Evolutionary conservation across 2,329 filamentous ascomycete species (phyloP).

Genomic region (Chaetoscypha palmicola): DNA sequence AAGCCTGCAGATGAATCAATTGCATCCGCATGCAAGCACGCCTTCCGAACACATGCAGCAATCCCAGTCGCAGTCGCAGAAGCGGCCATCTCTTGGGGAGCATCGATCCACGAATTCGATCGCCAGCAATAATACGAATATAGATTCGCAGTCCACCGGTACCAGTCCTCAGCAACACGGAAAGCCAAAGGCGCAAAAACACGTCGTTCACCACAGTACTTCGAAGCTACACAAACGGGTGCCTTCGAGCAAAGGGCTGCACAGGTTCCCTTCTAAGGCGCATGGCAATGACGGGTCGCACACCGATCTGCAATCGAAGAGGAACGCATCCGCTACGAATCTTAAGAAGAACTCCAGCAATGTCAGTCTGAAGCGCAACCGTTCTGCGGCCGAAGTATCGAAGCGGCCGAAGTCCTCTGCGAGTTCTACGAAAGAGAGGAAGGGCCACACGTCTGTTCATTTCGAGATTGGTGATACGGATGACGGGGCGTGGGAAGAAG

Average conservation of each 20-base stretch:
- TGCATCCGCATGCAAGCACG: constrained; percentile 19
- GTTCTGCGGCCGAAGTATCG: constrained; percentile 49
- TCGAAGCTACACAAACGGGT: constrained; percentile 24
- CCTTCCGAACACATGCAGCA: constrained; percentile 20
- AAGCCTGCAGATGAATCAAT: constrained; percentile 14
- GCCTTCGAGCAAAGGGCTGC: constrained; percentile 26
- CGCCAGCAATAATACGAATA: constrained; percentile 13
- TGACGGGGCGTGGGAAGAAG: constrained; percentile 61
- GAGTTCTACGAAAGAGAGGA: constrained; percentile 28
- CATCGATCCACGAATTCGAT: constrained; percentile 24
- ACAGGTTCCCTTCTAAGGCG: constrained; percentile 25
- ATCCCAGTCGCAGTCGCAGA: constrained; percentile 17
- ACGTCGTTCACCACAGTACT: constrained; percentile 23
- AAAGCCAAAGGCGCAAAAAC: constrained; percentile 25
- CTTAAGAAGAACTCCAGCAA: constrained; percentile 44
- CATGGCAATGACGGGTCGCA: constrained; percentile 25
- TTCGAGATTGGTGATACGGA: constrained; percentile 53
- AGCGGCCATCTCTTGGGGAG: constrained; percentile 13
- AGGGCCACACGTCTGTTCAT: constrained; percentile 51
- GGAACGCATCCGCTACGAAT: constrained; percentile 25
- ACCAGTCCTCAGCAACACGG: constrained; percentile 20
- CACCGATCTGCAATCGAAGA: constrained; percentile 24
- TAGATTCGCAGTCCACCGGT: constrained; percentile 18
- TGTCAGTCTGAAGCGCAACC: constrained; percentile 52
- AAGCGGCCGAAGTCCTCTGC: constrained; percentile 42